phyloP scores from a whole-genome alignment of 192 early-diverging fungal species.

The Coemansia sp. region DNA sequence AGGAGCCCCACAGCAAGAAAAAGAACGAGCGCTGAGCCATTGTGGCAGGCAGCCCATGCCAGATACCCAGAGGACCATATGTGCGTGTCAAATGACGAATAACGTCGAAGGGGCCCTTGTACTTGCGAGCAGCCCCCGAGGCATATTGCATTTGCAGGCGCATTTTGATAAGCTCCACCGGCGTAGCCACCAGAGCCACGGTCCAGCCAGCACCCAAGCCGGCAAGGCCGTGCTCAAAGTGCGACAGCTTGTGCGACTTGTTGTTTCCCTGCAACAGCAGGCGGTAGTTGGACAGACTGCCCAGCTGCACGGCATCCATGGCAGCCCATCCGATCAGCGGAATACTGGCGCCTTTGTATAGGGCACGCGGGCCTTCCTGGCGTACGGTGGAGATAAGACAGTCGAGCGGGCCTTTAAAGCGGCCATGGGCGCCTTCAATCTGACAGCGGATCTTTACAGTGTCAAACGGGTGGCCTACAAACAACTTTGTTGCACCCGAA shows the following conservation, averaged over 20 bases:
- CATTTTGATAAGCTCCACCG: conserved; percentile 73
- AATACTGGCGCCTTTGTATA: conserved; percentile 92
- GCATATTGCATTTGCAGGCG: conserved; percentile 73
- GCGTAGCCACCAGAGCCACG: conserved; percentile 77
- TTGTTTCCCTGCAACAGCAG: conserved; percentile 64
- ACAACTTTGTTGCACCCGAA: conserved; percentile 73
- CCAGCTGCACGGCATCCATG: conserved; percentile 76
- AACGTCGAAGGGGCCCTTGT: conserved; percentile 84
- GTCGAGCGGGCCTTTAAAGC: conserved; percentile 69
- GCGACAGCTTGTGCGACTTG: conserved; percentile 53
- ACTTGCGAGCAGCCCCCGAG: conserved; percentile 61
- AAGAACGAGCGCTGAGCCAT: conserved; percentile 88
- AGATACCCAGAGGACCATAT: conserved; percentile 78
- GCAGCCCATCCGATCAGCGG: conserved; percentile 88
- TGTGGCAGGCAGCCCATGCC: conserved; percentile 80
- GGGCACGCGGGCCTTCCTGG: conserved; percentile 68
- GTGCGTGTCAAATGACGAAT: conserved; percentile 65
- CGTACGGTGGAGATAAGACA: conserved; percentile 63
- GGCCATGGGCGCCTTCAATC: conserved; percentile 61
- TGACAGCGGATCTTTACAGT: conserved; percentile 80
- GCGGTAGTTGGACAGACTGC: conserved; percentile 79
- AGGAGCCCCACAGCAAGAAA: conserved; percentile 55
- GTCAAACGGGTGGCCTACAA: conserved; percentile 83
- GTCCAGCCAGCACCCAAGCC: conserved; percentile 72
- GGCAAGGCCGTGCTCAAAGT: conserved; percentile 69